These are phyloP conservation scores for Candida railenensis DNA, from an alignment of 805 yeast species.

Conservation along the genomic window DNA sequence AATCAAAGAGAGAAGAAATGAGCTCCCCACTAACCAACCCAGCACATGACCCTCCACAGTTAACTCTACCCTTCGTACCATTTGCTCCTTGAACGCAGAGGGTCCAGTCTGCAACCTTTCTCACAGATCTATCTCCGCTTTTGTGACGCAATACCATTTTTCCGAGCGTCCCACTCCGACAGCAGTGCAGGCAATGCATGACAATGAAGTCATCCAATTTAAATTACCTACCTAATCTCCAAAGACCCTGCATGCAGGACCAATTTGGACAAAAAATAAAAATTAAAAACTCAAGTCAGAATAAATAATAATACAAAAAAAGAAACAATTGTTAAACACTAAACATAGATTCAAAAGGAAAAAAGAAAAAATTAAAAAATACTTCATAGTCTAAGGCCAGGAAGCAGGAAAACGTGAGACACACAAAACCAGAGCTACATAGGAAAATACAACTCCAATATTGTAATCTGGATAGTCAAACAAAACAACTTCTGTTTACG, in stretches of 20 bases:
- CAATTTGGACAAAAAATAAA: neutral
- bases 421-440: neutral
- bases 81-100: too few relatives aligned
- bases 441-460: neutral
- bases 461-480: too few relatives aligned
- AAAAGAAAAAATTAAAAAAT: neutral
- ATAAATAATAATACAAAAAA: slow-evolving; percentile 1
- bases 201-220: neutral
- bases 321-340: slow-evolving; percentile 2
- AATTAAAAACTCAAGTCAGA: too few relatives aligned
- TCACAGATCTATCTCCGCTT: too few relatives aligned
- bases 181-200: neutral
- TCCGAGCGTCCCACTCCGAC: neutral
- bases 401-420: neutral
- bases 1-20: too few relatives aligned
- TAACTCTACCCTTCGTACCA: too few relatives aligned
- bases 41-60: too few relatives aligned
- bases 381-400: neutral
- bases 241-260: neutral
- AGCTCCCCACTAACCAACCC: too few relatives aligned
- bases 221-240: neutral
- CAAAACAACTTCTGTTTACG: too few relatives aligned
- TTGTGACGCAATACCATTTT: too few relatives aligned
- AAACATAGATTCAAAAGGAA: neutral
- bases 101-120: too few relatives aligned